Evolutionary conservation across 73 alveolate species (phyloP).

Genomic region (Paramecium pentaurelia): DNA sequence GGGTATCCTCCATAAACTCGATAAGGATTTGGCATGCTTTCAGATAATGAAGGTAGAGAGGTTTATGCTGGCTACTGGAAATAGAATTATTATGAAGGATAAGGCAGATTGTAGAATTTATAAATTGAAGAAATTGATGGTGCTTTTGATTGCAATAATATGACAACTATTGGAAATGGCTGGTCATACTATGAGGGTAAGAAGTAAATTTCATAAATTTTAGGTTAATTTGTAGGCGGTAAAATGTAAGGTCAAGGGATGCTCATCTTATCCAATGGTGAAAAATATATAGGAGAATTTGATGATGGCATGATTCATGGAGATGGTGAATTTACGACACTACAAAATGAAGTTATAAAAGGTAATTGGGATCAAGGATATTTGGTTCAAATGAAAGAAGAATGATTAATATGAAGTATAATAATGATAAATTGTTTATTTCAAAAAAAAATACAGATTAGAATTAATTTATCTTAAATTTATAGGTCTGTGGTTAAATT

Average conservation of each 20-base stretch:
- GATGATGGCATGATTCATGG: conserved; percentile 51
- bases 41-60: conserved; percentile 13
- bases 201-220: not conserved
- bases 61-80: conserved; percentile 26
- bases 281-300: not conserved
- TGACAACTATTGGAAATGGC: conserved; percentile 17
- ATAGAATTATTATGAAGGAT: not conserved
- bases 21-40: conserved; percentile 27
- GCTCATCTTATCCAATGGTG: not conserved
- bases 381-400: not conserved
- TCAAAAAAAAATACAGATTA: no score
- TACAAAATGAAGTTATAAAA: not conserved
- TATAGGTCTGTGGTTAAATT: no score
- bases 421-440: not conserved
- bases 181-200: conserved; percentile 15
- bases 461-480: no score
- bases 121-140: not conserved
- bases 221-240: not conserved
- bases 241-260: conserved; percentile 18
- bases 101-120: not conserved
- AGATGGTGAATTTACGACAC: conserved; percentile 9
- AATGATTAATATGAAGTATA: not conserved
- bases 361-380: conserved; percentile 40
- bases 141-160: conserved; percentile 1
- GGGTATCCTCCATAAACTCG: not conserved